Conservation (phyloP, 2,329 filamentous ascomycete genomes). For the Trichoderma arundinaceum region DNA sequence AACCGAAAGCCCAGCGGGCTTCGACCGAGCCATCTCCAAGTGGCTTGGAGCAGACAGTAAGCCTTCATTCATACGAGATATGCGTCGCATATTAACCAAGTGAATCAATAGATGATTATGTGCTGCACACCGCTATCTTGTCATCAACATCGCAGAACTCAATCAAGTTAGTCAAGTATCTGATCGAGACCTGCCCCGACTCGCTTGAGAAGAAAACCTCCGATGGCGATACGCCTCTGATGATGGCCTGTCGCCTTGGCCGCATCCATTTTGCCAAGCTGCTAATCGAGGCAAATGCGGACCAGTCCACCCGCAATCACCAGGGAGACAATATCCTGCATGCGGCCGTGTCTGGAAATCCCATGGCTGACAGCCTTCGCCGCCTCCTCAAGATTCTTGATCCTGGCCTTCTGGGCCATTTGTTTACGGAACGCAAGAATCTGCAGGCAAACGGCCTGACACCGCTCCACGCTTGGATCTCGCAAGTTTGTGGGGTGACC, state of each 20-base stretch:
- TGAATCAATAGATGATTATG: constrained; percentile 57
- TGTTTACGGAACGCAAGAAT: constrained; percentile 65
- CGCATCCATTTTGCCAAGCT: constrained; percentile 61
- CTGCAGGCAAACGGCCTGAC: constrained; percentile 60
- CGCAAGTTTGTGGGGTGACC: constrained; percentile 37
- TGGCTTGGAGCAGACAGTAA: constrained; percentile 68
- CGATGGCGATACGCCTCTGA: constrained; percentile 68
- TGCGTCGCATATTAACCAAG: constrained; percentile 35
- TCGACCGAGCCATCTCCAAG: constrained; percentile 65
- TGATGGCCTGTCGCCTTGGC: constrained; percentile 66
- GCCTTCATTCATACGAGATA: constrained; percentile 37
- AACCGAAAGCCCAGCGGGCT: constrained; percentile 62
- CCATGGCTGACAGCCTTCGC: constrained; percentile 47
- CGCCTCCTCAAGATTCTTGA: constrained; percentile 65
- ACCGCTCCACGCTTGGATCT: constrained; percentile 68
- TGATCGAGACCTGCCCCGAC: constrained; percentile 64
- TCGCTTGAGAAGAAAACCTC: constrained; percentile 66
- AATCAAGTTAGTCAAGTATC: constrained; percentile 65
- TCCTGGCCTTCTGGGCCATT: constrained; percentile 57
- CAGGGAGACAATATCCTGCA: constrained; percentile 73
- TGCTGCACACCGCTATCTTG: constrained; percentile 70
- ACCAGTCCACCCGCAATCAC: constrained; percentile 68
- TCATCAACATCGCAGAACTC: constrained; percentile 49
- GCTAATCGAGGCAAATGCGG: constrained; percentile 70
- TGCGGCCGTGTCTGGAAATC: constrained; percentile 49